phyloP scores from a whole-genome alignment of 371 early-diverging fungal genomes.

The Mortierella sp. region DNA sequence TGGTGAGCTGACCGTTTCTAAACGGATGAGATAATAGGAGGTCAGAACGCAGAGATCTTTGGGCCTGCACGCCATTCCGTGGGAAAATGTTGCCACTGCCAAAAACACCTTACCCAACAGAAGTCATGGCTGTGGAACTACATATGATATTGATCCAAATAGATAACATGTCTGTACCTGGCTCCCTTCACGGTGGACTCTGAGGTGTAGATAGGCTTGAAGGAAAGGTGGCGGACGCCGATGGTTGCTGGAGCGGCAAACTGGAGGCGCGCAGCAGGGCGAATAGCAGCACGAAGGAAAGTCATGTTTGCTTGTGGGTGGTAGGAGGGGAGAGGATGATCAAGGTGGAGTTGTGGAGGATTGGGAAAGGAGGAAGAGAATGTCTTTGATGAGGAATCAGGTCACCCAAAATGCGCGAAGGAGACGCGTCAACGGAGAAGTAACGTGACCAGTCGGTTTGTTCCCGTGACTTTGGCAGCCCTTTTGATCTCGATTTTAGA shows the following conservation, averaged over 20 bases:
- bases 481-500: too few species aligned
- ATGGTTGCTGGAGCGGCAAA: constrained; percentile 35
- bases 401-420: too few species aligned
- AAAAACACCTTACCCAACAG: background rate
- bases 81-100: constrained; percentile 2
- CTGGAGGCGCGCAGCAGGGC: constrained; percentile 38
- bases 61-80: constrained; percentile 2
- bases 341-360: constrained; percentile 1
- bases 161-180: constrained; percentile 17
- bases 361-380: background rate
- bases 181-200: constrained; percentile 60
- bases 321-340: background rate
- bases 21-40: background rate
- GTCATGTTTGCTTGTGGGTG: constrained; percentile 16
- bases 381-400: too few species aligned
- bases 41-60: background rate
- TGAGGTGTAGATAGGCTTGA: constrained; percentile 62
- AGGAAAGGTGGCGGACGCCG: constrained; percentile 44
- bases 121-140: background rate
- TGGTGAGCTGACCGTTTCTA: constrained; percentile 59
- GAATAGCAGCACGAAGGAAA: constrained; percentile 34
- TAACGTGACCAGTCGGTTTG: too few species aligned
- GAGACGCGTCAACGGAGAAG: too few species aligned
- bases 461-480: too few species aligned
- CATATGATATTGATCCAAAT: background rate